Percentiles rank a stretch among this genome's conserved stretches.
These are phyloP conservation scores for Alternaria ventricosa DNA, from an alignment of 2,329 filamentous ascomycete species.

Conservation along the genomic window DNA sequence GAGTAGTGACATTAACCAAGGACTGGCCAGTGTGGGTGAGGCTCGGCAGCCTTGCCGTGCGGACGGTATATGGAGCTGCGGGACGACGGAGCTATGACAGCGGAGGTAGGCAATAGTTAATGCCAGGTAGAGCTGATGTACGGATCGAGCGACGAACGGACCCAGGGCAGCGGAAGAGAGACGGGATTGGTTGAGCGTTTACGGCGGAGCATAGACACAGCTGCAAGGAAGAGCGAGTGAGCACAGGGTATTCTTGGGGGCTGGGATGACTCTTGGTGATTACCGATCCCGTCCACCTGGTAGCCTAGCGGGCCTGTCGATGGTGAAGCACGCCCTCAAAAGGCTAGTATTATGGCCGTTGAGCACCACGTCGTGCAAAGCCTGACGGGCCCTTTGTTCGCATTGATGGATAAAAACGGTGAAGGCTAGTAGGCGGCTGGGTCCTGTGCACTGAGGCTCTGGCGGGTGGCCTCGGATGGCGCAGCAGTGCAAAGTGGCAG, in stretches of 20 bases:
- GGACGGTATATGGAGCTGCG: slow-evolving; percentile 28
- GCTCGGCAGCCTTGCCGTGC: slow-evolving; percentile 36
- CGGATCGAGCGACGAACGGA: slow-evolving; percentile 26
- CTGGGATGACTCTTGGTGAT: slow-evolving; percentile 42
- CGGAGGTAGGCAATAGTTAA: slow-evolving; percentile 35
- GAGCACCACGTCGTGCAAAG: slow-evolving; percentile 43
- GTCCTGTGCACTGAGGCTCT: slow-evolving; percentile 38
- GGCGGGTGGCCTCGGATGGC: slow-evolving; percentile 36
- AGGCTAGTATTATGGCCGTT: slow-evolving; percentile 39
- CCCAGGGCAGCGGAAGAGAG: slow-evolving; percentile 33
- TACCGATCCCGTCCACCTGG: slow-evolving; percentile 43
- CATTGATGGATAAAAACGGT: slow-evolving; percentile 26
- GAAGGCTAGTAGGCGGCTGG: slow-evolving; percentile 28
- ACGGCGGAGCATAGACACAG: slow-evolving; percentile 27
- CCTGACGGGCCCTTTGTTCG: slow-evolving; percentile 32
- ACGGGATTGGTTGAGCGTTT: slow-evolving; percentile 32
- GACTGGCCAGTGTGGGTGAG: slow-evolving; percentile 33
- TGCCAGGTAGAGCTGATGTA: slow-evolving; percentile 24
- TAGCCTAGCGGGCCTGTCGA: slow-evolving; percentile 40
- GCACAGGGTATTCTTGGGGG: slow-evolving; percentile 31
- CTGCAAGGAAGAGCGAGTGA: slow-evolving; percentile 38
- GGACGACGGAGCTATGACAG: slow-evolving; percentile 38
- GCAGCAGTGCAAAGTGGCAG: slow-evolving; percentile 32
- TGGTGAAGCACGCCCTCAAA: slow-evolving; percentile 37
- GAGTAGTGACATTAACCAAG: slow-evolving; percentile 39